These are phyloP conservation scores for Ziziphus jujuba DNA, from an alignment of 306 rosid species.

Conservation along the genomic window DNA sequence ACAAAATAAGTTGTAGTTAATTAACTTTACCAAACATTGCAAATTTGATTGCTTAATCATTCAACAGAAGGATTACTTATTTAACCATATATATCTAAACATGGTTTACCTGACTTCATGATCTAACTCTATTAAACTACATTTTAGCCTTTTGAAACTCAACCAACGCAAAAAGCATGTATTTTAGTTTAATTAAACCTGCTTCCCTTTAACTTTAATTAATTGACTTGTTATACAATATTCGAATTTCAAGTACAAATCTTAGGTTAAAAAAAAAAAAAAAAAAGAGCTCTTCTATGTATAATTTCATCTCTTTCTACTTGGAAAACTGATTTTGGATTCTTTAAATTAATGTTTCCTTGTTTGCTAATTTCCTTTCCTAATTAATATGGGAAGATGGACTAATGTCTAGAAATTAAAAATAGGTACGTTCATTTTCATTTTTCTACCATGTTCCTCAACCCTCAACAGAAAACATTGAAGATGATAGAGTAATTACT, in stretches of 20 bases:
- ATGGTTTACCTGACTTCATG: background rate
- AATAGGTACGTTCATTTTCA: no score
- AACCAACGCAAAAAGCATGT: background rate
- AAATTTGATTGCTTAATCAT: conserved; percentile 9
- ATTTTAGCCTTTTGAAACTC: background rate
- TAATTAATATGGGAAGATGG: no score
- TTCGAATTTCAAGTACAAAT: background rate
- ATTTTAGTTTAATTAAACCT: background rate
- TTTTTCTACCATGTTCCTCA: no score
- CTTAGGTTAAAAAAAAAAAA: background rate
- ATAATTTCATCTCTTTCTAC: no score
- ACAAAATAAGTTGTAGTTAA: background rate
- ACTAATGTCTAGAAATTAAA: no score
- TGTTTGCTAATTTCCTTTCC: no score
- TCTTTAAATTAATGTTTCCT: no score
- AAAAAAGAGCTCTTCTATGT: no score
- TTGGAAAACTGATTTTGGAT: no score
- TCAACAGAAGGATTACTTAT: background rate
- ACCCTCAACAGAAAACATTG: no score
- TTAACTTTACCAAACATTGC: background rate
- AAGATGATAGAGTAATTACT: no score
- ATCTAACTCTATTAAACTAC: background rate
- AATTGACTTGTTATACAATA: background rate
- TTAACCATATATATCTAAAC: no score
- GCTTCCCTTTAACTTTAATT: background rate